Conservation (phyloP, 2,329 filamentous ascomycete species). For the Malbranchea cinnamomea region DNA sequence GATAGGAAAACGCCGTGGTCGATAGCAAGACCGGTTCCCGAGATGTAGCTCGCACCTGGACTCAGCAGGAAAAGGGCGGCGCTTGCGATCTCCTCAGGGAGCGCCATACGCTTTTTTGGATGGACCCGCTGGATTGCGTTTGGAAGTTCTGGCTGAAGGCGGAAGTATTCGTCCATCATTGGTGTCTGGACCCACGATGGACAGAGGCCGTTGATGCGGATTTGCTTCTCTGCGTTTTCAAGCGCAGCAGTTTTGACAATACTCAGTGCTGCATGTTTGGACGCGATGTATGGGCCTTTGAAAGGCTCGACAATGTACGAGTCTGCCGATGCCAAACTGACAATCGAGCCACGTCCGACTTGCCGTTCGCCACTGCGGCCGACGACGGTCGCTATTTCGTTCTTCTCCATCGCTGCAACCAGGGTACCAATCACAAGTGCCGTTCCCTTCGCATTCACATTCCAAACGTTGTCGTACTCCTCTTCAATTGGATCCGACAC, state of each 20-base stretch:
- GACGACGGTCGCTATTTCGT: constrained; percentile 21
- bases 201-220: constrained; percentile 20
- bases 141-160: constrained; percentile 7
- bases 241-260: constrained; percentile 26
- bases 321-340: constrained; percentile 24
- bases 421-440: constrained; percentile 25
- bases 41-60: constrained; percentile 17
- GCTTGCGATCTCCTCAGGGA: constrained; percentile 18
- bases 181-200: constrained; percentile 19
- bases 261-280: constrained; percentile 32
- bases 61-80: constrained; percentile 17
- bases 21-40: constrained; percentile 13
- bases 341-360: constrained; percentile 19
- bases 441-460: constrained; percentile 26
- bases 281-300: constrained; percentile 23
- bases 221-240: constrained; percentile 14
- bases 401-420: constrained; percentile 8
- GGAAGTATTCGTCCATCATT: constrained; percentile 13
- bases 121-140: constrained; percentile 7
- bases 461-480: constrained; percentile 22
- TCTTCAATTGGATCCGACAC: constrained; percentile 6
- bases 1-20: too few species aligned
- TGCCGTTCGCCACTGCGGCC: constrained; percentile 13
- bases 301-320: constrained; percentile 21
- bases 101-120: constrained; percentile 14